phyloP scores from a whole-genome alignment of 2,329 filamentous ascomycete species.

The Scortechinia acanthostroma region DNA sequence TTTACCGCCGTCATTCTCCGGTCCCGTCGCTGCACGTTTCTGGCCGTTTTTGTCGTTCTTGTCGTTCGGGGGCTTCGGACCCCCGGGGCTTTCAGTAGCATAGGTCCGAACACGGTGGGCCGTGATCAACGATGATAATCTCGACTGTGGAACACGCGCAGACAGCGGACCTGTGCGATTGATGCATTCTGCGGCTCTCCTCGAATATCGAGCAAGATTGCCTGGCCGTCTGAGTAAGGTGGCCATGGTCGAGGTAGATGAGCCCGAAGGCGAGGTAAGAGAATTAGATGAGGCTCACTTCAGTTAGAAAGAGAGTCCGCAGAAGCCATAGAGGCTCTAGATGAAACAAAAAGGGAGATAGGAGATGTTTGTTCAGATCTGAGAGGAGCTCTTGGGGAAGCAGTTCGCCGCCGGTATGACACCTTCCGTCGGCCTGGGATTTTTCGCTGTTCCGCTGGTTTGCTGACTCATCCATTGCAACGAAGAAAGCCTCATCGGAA shows the following conservation, averaged over 20 bases:
- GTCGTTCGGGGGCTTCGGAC: neutral
- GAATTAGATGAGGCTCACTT: too few species aligned
- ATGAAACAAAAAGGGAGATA: too few species aligned
- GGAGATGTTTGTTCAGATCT: too few species aligned
- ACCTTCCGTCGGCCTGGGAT: neutral
- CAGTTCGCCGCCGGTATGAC: neutral
- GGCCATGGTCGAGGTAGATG: slow-evolving; percentile 1
- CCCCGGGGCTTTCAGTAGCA: neutral
- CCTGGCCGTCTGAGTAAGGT: slow-evolving; percentile 2
- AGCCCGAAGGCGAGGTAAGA: neutral
- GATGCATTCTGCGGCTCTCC: neutral
- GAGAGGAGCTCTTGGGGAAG: too few species aligned
- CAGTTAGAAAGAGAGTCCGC: too few species aligned
- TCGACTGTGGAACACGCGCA: neutral
- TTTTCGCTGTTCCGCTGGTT: neutral
- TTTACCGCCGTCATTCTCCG: neutral
- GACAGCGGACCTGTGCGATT: neutral
- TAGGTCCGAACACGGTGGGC: neutral
- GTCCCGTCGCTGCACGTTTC: neutral
- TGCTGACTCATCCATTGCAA: neutral
- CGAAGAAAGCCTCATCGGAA: too few species aligned
- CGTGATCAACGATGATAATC: neutral
- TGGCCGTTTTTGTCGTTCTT: neutral
- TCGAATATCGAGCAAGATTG: neutral
- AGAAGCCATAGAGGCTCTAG: too few species aligned